Base-by-base conservation (phyloP, 345 rosid species). In the Psidium friedrichsthalianum region DNA sequence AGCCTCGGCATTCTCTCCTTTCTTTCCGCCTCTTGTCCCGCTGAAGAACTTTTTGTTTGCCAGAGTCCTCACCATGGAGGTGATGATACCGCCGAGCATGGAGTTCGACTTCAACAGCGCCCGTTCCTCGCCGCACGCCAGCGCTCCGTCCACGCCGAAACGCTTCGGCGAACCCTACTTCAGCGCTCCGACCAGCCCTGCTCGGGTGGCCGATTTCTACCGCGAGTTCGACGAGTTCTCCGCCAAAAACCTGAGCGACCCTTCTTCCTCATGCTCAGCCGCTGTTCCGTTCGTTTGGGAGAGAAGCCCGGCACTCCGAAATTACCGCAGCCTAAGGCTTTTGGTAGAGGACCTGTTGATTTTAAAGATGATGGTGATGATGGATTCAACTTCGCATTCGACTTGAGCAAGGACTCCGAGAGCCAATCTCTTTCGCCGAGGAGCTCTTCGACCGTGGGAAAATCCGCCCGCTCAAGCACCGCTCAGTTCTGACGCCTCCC, bases 151-250 rank as follows among this genome's bases (percentile, higher is more conserved):
- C 12, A 90, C 98, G 1, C 99, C 97, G 0, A 87, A 86, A 16
- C 89, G 96, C 11, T 93, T 92, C 24, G 93, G 95, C 6, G 92
- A 92, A 1, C 88, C 49, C 86, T 91, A 89, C 91, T 90, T 92
- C 69, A 85, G 98, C 82, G 95, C 98, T 36, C 99, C 99, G 22
- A 87, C 96, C 4, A 95, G 95, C 84, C 99, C 99, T 47, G 58
- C 94, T 2, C 91, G 93, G 8, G 57, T 92, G 82, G 85, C 95
- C 1, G 95, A 93, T 74, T 90, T 95, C 36, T 94, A 95, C 84
- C 83, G 89, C 2, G 92, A 90, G 4, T 92, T 91, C 42, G 92
- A 93, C 6, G 87, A 87, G 36, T 88, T 86, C 20, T 86, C 87
- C 29, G 53, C 25, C 18, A 54, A 84, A 1, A 82, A 54, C 11